Conservation (phyloP, 176 grass and related monocot genomes). For the Lolium multiflorum region DNA sequence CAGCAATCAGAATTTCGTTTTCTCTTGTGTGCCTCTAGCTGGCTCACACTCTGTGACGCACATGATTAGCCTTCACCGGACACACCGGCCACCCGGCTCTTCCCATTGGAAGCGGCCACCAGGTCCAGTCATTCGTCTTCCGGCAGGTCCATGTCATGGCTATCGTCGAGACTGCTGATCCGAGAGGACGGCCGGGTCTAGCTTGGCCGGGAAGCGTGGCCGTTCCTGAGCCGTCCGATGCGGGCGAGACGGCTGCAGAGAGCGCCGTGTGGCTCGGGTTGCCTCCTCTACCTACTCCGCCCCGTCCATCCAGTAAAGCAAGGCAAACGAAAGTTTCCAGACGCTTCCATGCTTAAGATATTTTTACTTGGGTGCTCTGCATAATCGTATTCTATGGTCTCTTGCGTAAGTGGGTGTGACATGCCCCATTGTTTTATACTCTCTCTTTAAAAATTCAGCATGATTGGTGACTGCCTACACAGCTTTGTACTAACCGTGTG, state of each 20-base stretch:
- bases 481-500: too few relatives aligned
- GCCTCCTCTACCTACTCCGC: neutral
- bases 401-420: neutral
- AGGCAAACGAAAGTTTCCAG: slow-evolving; percentile 15
- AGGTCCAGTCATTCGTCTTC: neutral
- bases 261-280: neutral
- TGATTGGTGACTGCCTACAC: neutral
- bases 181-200: slow-evolving; percentile 10
- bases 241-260: neutral
- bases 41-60: neutral
- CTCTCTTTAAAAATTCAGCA: neutral
- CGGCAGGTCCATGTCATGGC: neutral
- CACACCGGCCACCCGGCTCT: neutral
- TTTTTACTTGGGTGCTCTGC: neutral
- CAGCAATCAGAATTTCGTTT: neutral
- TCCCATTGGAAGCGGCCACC: neutral
- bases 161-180: neutral
- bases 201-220: neutral
- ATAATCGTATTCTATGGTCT: neutral
- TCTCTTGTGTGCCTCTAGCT: neutral
- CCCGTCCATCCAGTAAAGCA: neutral
- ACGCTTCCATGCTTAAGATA: slow-evolving; percentile 22
- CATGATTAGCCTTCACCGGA: neutral
- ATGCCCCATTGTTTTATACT: neutral
- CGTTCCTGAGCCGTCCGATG: neutral